Conservation (phyloP, 495 filamentous ascomycete genomes). For the Tuber brumale region DNA sequence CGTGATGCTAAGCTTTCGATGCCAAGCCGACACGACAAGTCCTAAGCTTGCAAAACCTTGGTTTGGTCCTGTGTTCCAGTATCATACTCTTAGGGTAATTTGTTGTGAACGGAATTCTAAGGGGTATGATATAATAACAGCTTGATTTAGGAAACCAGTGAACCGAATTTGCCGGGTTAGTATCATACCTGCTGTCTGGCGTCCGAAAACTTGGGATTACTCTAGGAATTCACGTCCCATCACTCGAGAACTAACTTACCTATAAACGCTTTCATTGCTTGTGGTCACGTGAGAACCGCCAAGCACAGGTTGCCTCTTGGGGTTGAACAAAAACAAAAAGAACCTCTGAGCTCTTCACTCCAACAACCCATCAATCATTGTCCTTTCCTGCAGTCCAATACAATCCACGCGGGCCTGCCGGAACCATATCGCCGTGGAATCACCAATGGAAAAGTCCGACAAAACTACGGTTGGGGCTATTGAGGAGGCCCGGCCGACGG, state of each 20-base stretch:
- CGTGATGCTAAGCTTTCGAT: not conserved
- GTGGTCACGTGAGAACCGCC: constrained; percentile 27
- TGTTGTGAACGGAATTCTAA: not conserved
- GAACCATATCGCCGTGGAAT: constrained; percentile 10
- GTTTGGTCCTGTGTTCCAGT: too few species aligned
- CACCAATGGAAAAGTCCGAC: constrained; percentile 31
- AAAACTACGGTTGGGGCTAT: constrained; percentile 29
- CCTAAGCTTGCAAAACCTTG: not conserved
- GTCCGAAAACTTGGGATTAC: not conserved
- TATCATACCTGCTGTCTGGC: not conserved
- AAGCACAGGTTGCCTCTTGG: constrained; percentile 11
- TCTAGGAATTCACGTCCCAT: constrained; percentile 6
- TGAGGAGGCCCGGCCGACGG: constrained; percentile 52
- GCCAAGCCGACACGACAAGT: not conserved
- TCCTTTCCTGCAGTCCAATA: not conserved
- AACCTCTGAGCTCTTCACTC: constrained; percentile 18
- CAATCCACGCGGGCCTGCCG: constrained; percentile 4
- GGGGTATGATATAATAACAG: not conserved
- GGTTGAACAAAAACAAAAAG: constrained; percentile 29
- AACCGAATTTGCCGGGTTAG: not conserved
- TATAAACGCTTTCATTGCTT: not conserved
- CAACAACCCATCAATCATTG: constrained; percentile 15
- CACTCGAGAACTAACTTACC: constrained; percentile 11
- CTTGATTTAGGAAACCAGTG: not conserved
- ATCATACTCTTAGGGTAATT: not conserved